Percentiles rank a stretch among this genome's conserved stretches.
Evolutionary conservation across 2,329 filamentous ascomycete genomes (phyloP).

Genomic region (Cladosporium sp.): DNA sequence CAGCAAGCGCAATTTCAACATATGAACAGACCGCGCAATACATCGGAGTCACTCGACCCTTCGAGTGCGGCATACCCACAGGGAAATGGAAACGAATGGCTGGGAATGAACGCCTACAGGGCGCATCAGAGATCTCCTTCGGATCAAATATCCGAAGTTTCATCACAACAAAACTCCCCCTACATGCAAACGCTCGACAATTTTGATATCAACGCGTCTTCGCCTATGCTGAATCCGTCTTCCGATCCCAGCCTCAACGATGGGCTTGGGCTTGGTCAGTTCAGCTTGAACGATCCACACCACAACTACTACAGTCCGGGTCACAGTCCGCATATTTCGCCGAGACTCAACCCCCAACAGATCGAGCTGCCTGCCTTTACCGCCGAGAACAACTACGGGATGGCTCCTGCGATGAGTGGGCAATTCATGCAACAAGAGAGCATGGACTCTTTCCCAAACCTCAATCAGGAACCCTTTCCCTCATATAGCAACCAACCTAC

Average conservation of each 20-base stretch:
- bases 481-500: slow-evolving; percentile 38
- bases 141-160: slow-evolving; percentile 84
- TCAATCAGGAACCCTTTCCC: slow-evolving; percentile 46
- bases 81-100: slow-evolving; percentile 54
- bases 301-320: slow-evolving; percentile 53
- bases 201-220: slow-evolving; percentile 73
- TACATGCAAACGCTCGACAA: slow-evolving; percentile 72
- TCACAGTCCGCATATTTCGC: slow-evolving; percentile 68
- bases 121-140: slow-evolving; percentile 80
- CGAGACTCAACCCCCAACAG: slow-evolving; percentile 61
- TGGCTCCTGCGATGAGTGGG: slow-evolving; percentile 44
- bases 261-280: slow-evolving; percentile 70
- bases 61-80: slow-evolving; percentile 56
- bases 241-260: slow-evolving; percentile 75
- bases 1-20: slow-evolving; percentile 44
- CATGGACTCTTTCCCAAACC: slow-evolving; percentile 49
- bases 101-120: slow-evolving; percentile 61
- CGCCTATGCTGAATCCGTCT: slow-evolving; percentile 71
- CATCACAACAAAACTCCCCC: slow-evolving; percentile 77
- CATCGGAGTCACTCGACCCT: slow-evolving; percentile 55
- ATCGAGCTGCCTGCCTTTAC: slow-evolving; percentile 50
- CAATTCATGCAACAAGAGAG: slow-evolving; percentile 45
- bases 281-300: slow-evolving; percentile 68
- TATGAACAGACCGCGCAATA: slow-evolving; percentile 55
- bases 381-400: slow-evolving; percentile 41